Evolutionary conservation across 1,284 basidiomycete species (phyloP).

Genomic region (Trametes hirsuta): DNA sequence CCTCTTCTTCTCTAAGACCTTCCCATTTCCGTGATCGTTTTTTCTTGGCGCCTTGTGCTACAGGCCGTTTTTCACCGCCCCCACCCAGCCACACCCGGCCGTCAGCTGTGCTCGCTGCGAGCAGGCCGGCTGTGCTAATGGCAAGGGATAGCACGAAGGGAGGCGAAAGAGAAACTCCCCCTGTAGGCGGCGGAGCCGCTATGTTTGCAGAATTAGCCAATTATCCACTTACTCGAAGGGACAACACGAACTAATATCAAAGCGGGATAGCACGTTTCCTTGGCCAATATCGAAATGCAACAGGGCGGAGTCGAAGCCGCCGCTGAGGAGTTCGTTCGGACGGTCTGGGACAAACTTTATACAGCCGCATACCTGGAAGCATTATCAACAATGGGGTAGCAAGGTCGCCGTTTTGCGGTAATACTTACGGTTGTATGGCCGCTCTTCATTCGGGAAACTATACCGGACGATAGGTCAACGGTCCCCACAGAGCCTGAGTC

Average conservation of each 20-base stretch:
- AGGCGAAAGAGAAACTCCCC: slow-evolving; percentile 63
- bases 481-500: slow-evolving; percentile 72
- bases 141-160: slow-evolving; percentile 70
- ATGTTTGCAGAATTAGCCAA: neutral
- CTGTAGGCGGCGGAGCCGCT: slow-evolving; percentile 46
- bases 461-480: slow-evolving; percentile 55
- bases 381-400: neutral
- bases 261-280: slow-evolving; percentile 58
- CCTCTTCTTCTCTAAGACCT: slow-evolving; percentile 56
- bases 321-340: slow-evolving; percentile 71
- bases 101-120: slow-evolving; percentile 76
- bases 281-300: slow-evolving; percentile 68
- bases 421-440: slow-evolving; percentile 62
- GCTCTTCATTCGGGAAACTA: slow-evolving; percentile 57
- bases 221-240: neutral
- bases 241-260: slow-evolving; percentile 55
- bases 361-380: slow-evolving; percentile 62
- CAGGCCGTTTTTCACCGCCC: slow-evolving; percentile 59
- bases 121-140: slow-evolving; percentile 55
- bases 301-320: slow-evolving; percentile 71
- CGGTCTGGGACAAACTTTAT: slow-evolving; percentile 72
- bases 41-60: slow-evolving; percentile 40
- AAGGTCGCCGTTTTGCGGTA: neutral
- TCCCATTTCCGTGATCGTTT: slow-evolving; percentile 73
- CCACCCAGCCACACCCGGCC: slow-evolving; percentile 71